Evolutionary conservation across 1,284 basidiomycete genomes (phyloP), one percentile per base, ranked within the genome.

Genomic region (Stereum hirsutum): DNA sequence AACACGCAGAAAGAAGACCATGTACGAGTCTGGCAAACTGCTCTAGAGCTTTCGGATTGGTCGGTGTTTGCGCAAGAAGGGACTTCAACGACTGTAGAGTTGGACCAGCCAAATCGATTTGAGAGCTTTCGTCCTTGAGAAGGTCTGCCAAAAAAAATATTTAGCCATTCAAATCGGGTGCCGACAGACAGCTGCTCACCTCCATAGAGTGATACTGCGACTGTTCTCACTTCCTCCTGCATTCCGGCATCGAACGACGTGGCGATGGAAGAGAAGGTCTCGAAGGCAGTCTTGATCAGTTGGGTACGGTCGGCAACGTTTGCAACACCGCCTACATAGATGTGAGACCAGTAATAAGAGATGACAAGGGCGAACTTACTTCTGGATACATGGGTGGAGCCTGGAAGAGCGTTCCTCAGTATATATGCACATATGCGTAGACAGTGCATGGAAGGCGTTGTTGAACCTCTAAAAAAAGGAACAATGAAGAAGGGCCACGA

Each of bases 1-100:
- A 63, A 56, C 89, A 92, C 1, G 84, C 75, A 0, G 90, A 93
- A 8, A 98, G 62, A 28, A 97, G 65, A 5, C 90, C 92, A 56
- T 98, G 92, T 0, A 96, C 64, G 4, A 90, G 65, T 14, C 74
- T 74, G 10, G 69, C 68, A 51, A 75, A 84, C 45, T 67, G 64
- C 27, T 70, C 69, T 17, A 52, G 55, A 25, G 51, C 54, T 39
- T 54, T 54, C 5, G 49, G 43, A 14, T 50, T 60, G 58, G 49
- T 66, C 53, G 41, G 60, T 38, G 55, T 52, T 41, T 52, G 60
- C 34, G 82, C 78, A 14, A 94, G 66, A 37, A 95, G 59, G 1
- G 68, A 59, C 64, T 93, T 94, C 49, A 95, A 66, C 5, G 81
- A 75, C 1, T 88, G 82, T 2, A 96, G 65, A 0, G 82, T 88